phyloP scores from a whole-genome alignment of 495 filamentous ascomycete species.

The Penicillium tannophilum region DNA sequence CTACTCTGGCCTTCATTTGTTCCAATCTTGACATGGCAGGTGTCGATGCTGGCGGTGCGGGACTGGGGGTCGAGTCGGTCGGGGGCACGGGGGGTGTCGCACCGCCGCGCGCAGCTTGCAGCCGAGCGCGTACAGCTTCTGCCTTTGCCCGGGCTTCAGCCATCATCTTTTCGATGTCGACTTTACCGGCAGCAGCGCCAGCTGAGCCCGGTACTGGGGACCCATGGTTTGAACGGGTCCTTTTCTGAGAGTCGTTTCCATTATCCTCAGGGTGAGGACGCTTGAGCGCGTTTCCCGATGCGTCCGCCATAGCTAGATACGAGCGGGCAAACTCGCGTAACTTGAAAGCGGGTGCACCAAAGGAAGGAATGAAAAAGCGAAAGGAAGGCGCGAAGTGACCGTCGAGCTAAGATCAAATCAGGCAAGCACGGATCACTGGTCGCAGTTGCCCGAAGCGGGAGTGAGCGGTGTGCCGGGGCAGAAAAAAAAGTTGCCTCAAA shows the following conservation, averaged over 20 bases:
- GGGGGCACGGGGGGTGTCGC: constrained; percentile 34
- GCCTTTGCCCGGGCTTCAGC: constrained; percentile 65
- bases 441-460: constrained; percentile 17
- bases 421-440: constrained; percentile 3
- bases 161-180: constrained; percentile 62
- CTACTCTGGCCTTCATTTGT: constrained; percentile 81
- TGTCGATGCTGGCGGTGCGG: constrained; percentile 49
- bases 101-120: constrained; percentile 47
- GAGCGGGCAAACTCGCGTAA: neutral
- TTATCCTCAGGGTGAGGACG: constrained; percentile 59
- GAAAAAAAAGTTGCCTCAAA: constrained; percentile 36
- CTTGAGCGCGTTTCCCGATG: constrained; percentile 55
- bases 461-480: constrained; percentile 31
- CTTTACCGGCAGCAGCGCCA: constrained; percentile 40
- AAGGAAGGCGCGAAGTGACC: constrained; percentile 7
- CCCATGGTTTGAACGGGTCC: constrained; percentile 60
- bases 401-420: constrained; percentile 6
- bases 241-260: constrained; percentile 56
- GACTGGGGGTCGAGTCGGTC: constrained; percentile 36
- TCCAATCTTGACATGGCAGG: constrained; percentile 54
- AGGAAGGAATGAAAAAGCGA: neutral
- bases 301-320: constrained; percentile 51
- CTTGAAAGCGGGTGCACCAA: neutral
- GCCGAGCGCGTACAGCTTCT: constrained; percentile 58
- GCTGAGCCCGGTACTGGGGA: constrained; percentile 52